Base-by-base conservation (phyloP, 495 filamentous ascomycete genomes). In the Annulohypoxylon bovei region DNA sequence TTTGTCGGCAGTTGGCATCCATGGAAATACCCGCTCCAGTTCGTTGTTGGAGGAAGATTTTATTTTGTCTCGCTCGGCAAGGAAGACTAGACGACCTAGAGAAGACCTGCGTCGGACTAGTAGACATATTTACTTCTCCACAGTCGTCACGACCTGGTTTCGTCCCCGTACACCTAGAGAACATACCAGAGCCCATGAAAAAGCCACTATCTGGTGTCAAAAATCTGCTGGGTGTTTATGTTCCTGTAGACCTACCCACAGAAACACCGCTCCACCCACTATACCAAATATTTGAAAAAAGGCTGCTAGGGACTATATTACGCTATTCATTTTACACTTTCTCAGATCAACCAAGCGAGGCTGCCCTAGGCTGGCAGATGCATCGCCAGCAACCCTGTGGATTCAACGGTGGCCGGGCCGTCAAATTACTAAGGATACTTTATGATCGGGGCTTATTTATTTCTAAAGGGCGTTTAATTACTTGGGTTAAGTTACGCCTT, bases 51-150 rank as follows among this genome's bases (percentile, higher is more conserved):
- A 62, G 59, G 50, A 74, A 67, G 3, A 35, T 80, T 6, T 40
- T 82, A n/a, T 67, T 76, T 25, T 71, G 62, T 52, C 74, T 81
- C 20, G 55, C 73, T 14, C 75, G 79, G 25, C 68, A 72, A 39
- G 42, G 68, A 9, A 70, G 63, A 30, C 27, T 78, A 18, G 61
- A 77, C 4, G 78, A 82, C 14, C 49, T 81, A 4, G 71, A 76
- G 25, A 70, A 74, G 16, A 27, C 78, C 9, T 71, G 68, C 6
- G 28, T 75, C 22, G 73, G 75, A 28, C 30, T 80, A 33, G 71
- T 75, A 8, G 58, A 77, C 8, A 40, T 70, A 33, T 79, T 72
- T 37, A 58, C 63, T 25, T 60, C 37, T 16, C 44, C 58, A 6
- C 50, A 57, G 12, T 73, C 64, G 20, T 64, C 68, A 3, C 65